Evolutionary conservation across 2,329 filamentous ascomycete genomes (phyloP), one percentile per base, ranked within the genome.

Genomic region (Acrodontium crateriforme): DNA sequence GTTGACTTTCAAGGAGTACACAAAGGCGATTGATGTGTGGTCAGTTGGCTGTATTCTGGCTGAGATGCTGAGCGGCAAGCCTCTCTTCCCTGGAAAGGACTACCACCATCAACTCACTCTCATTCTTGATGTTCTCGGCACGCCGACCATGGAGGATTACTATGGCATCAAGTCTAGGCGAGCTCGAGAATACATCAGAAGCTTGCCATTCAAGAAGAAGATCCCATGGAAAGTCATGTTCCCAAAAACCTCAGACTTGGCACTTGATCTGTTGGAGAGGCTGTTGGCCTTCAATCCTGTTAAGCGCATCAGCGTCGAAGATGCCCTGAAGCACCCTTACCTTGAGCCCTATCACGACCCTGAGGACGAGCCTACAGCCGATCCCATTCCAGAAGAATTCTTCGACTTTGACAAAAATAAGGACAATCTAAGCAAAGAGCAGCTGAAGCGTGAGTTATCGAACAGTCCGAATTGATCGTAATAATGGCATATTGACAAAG

Each of bases 391-490:
- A 13, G 87, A 95, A 56, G 87, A 93, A 56, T 98, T 98, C 67
- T 98, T 98, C 55, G 89, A 98, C 60, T 98, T 98, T 58, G 89
- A 98, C 62, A 94, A 94, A 71, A 92, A 95, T 69, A 98, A 98
- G 74, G 89, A 98, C 58, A 89, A 78, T 49, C 62, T 98, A 51
- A 94, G 80, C 66, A 98, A 98, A 64, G 89, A 98, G 63, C 84
- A 98, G 61, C 61, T 98, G 56, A 95, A 95, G 68, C 71, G 89
- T 76, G 53, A 50, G 63, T 53, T 22, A 10, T 12, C 14, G 6
- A 18, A 20, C 18, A 18, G n/a, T 18, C 10, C 9, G 23, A 7
- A 23, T 5, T 10, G 13, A 12, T 23, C 32, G 27, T 27, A 18
- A 33, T 22, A 18, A 16, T n/a, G n/a, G n/a, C n/a, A n/a, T n/a